A percentile compares a stretch with the other conserved stretches of the same genome.
Evolutionary conservation across 2,329 filamentous ascomycete species (phyloP).

Genomic region (Didymosphaeria variabile): DNA sequence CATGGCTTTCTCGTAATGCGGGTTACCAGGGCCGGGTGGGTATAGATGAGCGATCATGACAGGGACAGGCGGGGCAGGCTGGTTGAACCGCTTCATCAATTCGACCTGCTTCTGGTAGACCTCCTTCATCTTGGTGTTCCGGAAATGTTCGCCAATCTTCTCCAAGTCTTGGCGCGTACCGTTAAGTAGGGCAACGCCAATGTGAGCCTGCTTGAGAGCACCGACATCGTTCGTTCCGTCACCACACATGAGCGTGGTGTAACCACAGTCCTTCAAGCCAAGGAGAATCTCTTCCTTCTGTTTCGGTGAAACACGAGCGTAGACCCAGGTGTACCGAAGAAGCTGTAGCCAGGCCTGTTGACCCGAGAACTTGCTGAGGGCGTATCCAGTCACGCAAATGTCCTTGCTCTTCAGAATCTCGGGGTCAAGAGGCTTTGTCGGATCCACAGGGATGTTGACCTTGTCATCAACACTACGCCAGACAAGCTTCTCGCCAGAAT

Average conservation of each 20-base stretch:
- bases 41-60: conserved; percentile 91
- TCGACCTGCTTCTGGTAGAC: conserved; percentile 95
- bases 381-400: conserved; percentile 94
- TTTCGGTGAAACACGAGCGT: conserved; percentile 96
- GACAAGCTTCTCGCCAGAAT: conserved; percentile 79
- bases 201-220: conserved; percentile 96
- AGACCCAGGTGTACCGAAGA: conserved; percentile 93
- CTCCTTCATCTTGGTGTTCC: conserved; percentile 97
- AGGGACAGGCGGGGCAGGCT: conserved; percentile 92
- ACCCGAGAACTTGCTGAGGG: conserved; percentile 85
- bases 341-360: conserved; percentile 79
- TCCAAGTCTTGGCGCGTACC: conserved; percentile 90
- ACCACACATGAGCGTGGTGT: conserved; percentile 98
- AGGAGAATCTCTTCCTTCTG: conserved; percentile 99
- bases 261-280: conserved; percentile 93
- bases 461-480: conserved; percentile 97
- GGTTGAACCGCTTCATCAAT: conserved; percentile 95
- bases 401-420: conserved; percentile 87
- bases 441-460: conserved; percentile 84
- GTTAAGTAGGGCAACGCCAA: conserved; percentile 95
- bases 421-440: conserved; percentile 78
- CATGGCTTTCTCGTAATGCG: conserved; percentile 92
- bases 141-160: conserved; percentile 90
- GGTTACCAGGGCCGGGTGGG: conserved; percentile 87
- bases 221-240: conserved; percentile 99